Evolutionary conservation across 768 basidiomycete genomes (phyloP), one percentile per base, ranked within the genome.

Genomic region (Agrocybe praecox): DNA sequence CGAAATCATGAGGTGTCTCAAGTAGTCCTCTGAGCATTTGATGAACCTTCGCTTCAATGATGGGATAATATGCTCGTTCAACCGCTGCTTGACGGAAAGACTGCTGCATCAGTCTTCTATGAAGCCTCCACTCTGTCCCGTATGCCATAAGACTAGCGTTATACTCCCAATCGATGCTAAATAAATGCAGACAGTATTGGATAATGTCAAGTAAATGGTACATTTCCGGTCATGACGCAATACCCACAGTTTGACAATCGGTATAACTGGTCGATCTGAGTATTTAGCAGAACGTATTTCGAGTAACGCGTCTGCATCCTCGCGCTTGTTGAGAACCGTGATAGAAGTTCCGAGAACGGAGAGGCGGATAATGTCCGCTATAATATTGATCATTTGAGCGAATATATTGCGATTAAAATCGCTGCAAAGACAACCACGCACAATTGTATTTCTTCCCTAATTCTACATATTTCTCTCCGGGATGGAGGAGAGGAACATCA

Each of bases 71-170:
- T 23, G 56, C 46, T 29, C 9, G 4, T 18, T 33, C 33, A 6
- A 53, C 51, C 5, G 60, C 47, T 21, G 55, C 40, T 2, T 62
- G 29, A 40, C 64, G 61, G 55, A 72, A 68, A 42, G 61, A 56
- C 53, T 67, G 63, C 21, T 66, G 63, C 34, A 64, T 65, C 18
- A 69, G 26, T 29, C 61, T 63, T 34, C 72, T 64, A 11, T 64
- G 60, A 3, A 59, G 48, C 19, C 61, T 53, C 69, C 66, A 74
- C 22, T 42, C 43, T 2, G 59, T 53, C 6, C 66, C 66, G 48
- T 73, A 71, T 1, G 32, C 57, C 57, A 67, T 60, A 23, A 68
- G 59, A 2, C 59, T 62, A 44, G 66, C 46, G 22, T 62, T 63
- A 33, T 60, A 65, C 22, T 55, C 65, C 70, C 43, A 62, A 60